A percentile compares a stretch with the other conserved stretches of the same genome.
Conservation (phyloP, 352 stramenopile species). For the Peronospora belbahrii region DNA sequence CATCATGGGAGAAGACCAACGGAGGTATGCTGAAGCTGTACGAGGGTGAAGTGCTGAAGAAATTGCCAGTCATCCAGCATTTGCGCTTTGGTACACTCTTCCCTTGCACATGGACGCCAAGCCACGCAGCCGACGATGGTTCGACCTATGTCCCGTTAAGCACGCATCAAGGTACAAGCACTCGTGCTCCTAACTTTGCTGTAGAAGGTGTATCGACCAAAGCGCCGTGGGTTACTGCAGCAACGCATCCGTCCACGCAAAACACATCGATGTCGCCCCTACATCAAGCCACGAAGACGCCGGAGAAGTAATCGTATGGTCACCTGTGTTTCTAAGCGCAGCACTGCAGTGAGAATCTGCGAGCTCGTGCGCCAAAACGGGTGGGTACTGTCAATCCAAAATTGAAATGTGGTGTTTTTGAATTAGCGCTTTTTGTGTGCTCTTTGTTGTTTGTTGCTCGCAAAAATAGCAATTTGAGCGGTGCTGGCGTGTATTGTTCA, state of each 20-base stretch:
- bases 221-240: conserved; percentile 60
- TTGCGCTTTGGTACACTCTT: conserved; percentile 95
- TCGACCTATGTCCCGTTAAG: conserved; percentile 49
- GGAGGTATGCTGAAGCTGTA: conserved; percentile 87
- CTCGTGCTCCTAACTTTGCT: conserved; percentile 65
- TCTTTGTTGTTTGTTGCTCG: conserved; percentile 8
- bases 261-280: conserved; percentile 50
- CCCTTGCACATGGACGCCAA: conserved; percentile 71
- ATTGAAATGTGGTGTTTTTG: conserved; percentile 16
- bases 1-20: conserved; percentile 90
- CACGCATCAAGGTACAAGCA: conserved; percentile 47
- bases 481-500: conserved; percentile 7
- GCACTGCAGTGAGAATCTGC: conserved; percentile 4
- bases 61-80: conserved; percentile 97
- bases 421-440: conserved; percentile 20
- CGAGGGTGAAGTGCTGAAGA: conserved; percentile 96
- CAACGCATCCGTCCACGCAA: conserved; percentile 33
- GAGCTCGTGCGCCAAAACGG: conserved; percentile 14
- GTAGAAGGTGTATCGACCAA: conserved; percentile 48
- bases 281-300: conserved; percentile 22
- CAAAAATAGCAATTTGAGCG: conserved; percentile 19
- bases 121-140: conserved; percentile 37
- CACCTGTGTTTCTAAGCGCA: conserved; percentile 1
- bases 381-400: conserved; percentile 30
- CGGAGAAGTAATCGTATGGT: conserved; percentile 18